Percentiles rank a stretch among this genome's conserved stretches.
Evolutionary conservation across 164 flowering plant species (phyloP).

Genomic region (Piper betle): DNA sequence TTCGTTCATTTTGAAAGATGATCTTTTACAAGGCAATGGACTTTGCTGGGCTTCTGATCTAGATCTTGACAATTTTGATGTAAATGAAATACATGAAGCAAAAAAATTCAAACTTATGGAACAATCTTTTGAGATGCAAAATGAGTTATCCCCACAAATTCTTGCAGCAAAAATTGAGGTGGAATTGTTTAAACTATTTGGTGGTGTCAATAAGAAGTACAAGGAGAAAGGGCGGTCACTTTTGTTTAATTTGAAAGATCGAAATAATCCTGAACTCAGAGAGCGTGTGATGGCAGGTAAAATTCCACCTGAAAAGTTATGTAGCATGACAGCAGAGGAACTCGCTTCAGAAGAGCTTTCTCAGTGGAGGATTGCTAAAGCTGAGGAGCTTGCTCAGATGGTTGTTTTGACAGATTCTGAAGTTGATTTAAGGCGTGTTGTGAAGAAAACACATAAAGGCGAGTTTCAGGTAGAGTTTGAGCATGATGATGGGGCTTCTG

Average conservation of each 20-base stretch:
- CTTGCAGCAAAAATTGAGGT: slow-evolving; percentile 67
- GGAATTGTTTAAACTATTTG: slow-evolving; percentile 81
- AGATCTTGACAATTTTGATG: slow-evolving; percentile 18
- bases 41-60: slow-evolving; percentile 76
- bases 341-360: slow-evolving; percentile 98
- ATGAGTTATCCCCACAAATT: slow-evolving; percentile 23
- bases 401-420: slow-evolving; percentile 81
- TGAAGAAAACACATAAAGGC: slow-evolving; percentile 94
- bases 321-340: slow-evolving; percentile 95
- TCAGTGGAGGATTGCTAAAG: slow-evolving; percentile 95
- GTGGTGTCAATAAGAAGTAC: slow-evolving; percentile 96
- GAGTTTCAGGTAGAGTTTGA: slow-evolving; percentile 88
- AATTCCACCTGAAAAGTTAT: slow-evolving; percentile 72
- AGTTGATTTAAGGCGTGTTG: slow-evolving; percentile 83
- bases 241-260: slow-evolving; percentile 86
- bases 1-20: slow-evolving; percentile 69
- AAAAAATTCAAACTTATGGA: slow-evolving; percentile 18
- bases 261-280: slow-evolving; percentile 78
- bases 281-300: slow-evolving; percentile 85
- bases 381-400: slow-evolving; percentile 91
- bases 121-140: slow-evolving; percentile 4
- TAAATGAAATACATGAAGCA: slow-evolving; percentile 14
- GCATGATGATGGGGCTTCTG: slow-evolving; percentile 42
- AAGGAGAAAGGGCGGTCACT: slow-evolving; percentile 96
- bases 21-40: slow-evolving; percentile 86